Percentiles rank a stretch among this genome's conserved stretches.
phyloP scores from a whole-genome alignment of 495 filamentous ascomycete species.

The Articulospora tetracladia region DNA sequence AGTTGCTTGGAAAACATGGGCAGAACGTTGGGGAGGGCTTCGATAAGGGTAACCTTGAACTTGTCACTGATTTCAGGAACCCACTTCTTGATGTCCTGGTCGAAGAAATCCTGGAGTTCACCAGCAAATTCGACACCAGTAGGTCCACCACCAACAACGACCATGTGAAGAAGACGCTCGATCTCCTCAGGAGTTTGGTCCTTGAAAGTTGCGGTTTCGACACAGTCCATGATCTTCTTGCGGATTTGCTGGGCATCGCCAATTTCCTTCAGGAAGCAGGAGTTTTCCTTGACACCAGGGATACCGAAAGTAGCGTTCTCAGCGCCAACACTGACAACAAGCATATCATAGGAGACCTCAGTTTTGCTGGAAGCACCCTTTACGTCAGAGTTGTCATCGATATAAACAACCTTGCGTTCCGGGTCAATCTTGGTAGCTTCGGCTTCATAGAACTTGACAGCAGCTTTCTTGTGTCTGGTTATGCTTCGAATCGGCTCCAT shows the following conservation, averaged over 20 bases:
- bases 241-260: conserved; percentile 91
- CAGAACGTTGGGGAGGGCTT: conserved; percentile 96
- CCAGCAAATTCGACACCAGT: conserved; percentile 98
- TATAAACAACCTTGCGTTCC: conserved; percentile 78
- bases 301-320: conserved; percentile 99
- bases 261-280: conserved; percentile 98
- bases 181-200: conserved; percentile 87
- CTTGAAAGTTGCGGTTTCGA: conserved; percentile 98
- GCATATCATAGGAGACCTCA: conserved; percentile 96
- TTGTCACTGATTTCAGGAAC: conserved; percentile 90
- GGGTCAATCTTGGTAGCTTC: conserved; percentile 96
- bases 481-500: conserved; percentile 99
- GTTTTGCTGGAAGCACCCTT: conserved; percentile 79
- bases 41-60: conserved; percentile 95
- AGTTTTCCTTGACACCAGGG: conserved; percentile 89
- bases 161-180: conserved; percentile 96
- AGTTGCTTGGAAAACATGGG: conserved; percentile 99
- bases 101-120: conserved; percentile 98
- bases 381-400: conserved; percentile 83
- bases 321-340: conserved; percentile 93
- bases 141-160: conserved; percentile 95
- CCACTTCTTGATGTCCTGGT: conserved; percentile 96
- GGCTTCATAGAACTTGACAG: conserved; percentile 96
- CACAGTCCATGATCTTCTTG: conserved; percentile 99
- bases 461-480: conserved; percentile 83